These are phyloP conservation scores for Colletotrichum noveboracense DNA, from an alignment of 2,329 filamentous ascomycete genomes.

Conservation along the genomic window DNA sequence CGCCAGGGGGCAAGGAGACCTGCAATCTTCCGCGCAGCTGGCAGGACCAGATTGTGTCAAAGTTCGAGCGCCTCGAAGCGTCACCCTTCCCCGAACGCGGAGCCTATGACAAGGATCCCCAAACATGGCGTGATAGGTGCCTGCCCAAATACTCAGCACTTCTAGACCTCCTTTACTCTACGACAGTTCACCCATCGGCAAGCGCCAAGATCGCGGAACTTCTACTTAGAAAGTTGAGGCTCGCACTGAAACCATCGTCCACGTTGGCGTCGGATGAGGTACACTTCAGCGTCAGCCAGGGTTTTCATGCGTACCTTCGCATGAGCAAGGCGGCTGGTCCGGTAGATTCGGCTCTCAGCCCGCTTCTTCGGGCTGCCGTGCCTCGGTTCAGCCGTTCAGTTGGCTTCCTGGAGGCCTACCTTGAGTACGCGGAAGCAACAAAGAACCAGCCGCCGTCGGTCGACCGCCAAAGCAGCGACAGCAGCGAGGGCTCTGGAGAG, in stretches of 20 bases:
- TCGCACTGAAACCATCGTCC: conserved; percentile 66
- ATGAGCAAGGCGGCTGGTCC: conserved; percentile 65
- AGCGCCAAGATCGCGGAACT: conserved; percentile 70
- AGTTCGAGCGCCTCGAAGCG: conserved; percentile 69
- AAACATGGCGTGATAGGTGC: conserved; percentile 66
- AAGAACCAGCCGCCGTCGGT: conserved; percentile 17
- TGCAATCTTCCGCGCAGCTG: conserved; percentile 68
- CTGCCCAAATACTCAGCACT: conserved; percentile 73
- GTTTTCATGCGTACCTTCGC: conserved; percentile 74
- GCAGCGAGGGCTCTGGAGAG: conserved; percentile 45
- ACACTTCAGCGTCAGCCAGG: conserved; percentile 77
- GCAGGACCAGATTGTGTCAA: conserved; percentile 75
- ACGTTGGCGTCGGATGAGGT: conserved; percentile 65
- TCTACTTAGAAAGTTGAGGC: conserved; percentile 68
- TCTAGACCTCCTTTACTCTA: conserved; percentile 65
- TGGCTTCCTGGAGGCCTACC: conserved; percentile 69
- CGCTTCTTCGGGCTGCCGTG: conserved; percentile 69
- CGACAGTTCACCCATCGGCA: conserved; percentile 69
- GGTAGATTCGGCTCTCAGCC: conserved; percentile 66
- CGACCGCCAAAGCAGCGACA: conserved; percentile 33
- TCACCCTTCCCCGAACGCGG: conserved; percentile 70
- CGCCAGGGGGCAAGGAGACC: conserved; percentile 55
- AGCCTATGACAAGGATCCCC: conserved; percentile 65
- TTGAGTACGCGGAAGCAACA: conserved; percentile 56
- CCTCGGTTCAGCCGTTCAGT: conserved; percentile 68